Evolutionary conservation across 2,329 filamentous ascomycete species (phyloP).

Genomic region (Xylariales sp.): DNA sequence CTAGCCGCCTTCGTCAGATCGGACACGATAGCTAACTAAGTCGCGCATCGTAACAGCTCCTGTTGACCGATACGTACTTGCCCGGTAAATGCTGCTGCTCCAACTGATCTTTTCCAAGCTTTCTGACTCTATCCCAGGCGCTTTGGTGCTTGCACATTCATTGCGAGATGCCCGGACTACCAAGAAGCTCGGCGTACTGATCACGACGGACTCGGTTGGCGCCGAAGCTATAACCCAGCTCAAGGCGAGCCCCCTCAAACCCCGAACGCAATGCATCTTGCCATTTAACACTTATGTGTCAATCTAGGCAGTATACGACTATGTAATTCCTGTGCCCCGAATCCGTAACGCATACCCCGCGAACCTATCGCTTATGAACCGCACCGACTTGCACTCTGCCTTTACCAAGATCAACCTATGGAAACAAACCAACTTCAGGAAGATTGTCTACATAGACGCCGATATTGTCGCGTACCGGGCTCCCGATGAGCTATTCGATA

Average conservation of each 20-base stretch:
- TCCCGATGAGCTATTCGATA: slow-evolving; percentile 84
- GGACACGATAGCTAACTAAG: slow-evolving; percentile 15
- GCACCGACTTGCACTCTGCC: slow-evolving; percentile 81
- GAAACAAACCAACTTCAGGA: slow-evolving; percentile 84
- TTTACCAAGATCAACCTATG: slow-evolving; percentile 97
- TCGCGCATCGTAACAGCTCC: slow-evolving; percentile 57
- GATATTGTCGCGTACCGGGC: slow-evolving; percentile 88
- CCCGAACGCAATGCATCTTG: slow-evolving; percentile 4
- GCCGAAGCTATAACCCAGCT: slow-evolving; percentile 73
- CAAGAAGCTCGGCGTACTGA: slow-evolving; percentile 79
- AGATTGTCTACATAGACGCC: slow-evolving; percentile 91
- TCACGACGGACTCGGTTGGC: slow-evolving; percentile 76
- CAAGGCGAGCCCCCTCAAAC: slow-evolving; percentile 47
- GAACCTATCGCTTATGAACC: slow-evolving; percentile 89
- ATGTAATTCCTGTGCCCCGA: slow-evolving; percentile 77
- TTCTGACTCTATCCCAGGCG: slow-evolving; percentile 52
- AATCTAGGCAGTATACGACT: slow-evolving; percentile 73
- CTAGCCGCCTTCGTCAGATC: background rate
- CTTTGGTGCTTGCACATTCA: slow-evolving; percentile 89
- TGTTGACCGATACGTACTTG: slow-evolving; percentile 87
- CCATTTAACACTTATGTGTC: slow-evolving; percentile 20
- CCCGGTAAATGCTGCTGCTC: slow-evolving; percentile 60
- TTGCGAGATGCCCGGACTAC: slow-evolving; percentile 83
- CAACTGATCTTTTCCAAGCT: slow-evolving; percentile 11
- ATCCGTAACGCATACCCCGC: slow-evolving; percentile 72